Percentiles rank a stretch among this genome's conserved stretches.
phyloP scores from a whole-genome alignment of 208 protist species.

The Leishmania tarentolae region DNA sequence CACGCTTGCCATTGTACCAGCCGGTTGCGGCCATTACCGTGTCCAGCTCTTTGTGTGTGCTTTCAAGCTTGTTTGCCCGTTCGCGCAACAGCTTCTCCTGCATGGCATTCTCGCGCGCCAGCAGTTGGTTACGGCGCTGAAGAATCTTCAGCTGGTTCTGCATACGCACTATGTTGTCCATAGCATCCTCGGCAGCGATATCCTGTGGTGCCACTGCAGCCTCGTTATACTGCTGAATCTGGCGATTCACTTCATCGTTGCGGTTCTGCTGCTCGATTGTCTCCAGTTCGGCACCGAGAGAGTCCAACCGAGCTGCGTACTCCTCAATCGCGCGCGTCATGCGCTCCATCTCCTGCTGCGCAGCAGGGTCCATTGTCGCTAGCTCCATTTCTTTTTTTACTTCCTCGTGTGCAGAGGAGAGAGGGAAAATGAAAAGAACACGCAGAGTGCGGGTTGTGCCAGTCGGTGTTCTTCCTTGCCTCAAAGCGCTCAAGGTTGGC shows the following conservation, averaged over 20 bases:
- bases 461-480: not conserved
- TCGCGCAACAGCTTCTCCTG: slow-evolving; percentile 67
- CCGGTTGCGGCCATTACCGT: slow-evolving; percentile 62
- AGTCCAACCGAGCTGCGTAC: slow-evolving; percentile 55
- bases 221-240: slow-evolving; percentile 71
- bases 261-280: slow-evolving; percentile 70
- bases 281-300: slow-evolving; percentile 44
- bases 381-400: slow-evolving; percentile 29
- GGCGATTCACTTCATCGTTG: slow-evolving; percentile 63
- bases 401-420: not conserved
- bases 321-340: slow-evolving; percentile 59
- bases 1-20: slow-evolving; percentile 60
- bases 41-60: slow-evolving; percentile 44
- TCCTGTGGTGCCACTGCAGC: slow-evolving; percentile 35
- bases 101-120: slow-evolving; percentile 69
- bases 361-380: slow-evolving; percentile 23
- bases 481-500: not conserved
- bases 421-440: not conserved
- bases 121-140: slow-evolving; percentile 73
- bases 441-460: not conserved
- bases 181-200: slow-evolving; percentile 83
- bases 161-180: slow-evolving; percentile 82
- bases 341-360: slow-evolving; percentile 61
- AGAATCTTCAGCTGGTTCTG: slow-evolving; percentile 90
- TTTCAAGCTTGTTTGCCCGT: slow-evolving; percentile 56